Evolutionary conservation across 75 land plant genomes (phyloP).

Genomic region (Selaginella tamariscina): DNA sequence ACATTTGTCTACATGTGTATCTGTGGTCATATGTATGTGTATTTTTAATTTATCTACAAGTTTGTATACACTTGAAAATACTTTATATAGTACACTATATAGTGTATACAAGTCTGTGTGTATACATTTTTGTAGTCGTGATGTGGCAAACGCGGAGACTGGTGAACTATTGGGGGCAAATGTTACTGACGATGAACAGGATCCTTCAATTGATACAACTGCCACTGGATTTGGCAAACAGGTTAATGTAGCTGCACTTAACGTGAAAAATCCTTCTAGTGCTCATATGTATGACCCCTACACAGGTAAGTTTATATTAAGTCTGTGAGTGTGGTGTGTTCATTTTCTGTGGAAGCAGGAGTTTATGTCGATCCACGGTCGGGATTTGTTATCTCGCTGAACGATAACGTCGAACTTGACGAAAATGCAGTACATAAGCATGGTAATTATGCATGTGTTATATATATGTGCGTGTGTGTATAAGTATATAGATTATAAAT

Average conservation of each 20-base stretch:
- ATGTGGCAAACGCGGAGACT: too few relatives aligned
- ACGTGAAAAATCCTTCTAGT: too few relatives aligned
- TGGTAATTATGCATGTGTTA: slow-evolving; percentile 2
- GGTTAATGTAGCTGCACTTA: too few relatives aligned
- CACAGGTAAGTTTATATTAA: not conserved
- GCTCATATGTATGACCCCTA: not conserved
- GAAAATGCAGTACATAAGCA: not conserved
- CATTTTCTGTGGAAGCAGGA: not conserved
- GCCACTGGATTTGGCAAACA: too few relatives aligned
- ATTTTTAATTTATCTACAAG: not conserved
- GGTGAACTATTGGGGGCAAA: too few relatives aligned
- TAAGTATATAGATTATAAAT: too few relatives aligned
- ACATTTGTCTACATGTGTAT: not conserved
- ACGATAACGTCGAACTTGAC: not conserved
- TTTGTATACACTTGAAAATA: not conserved
- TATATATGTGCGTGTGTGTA: too few relatives aligned
- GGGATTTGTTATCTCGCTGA: not conserved
- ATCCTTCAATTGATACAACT: too few relatives aligned
- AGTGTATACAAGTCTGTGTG: too few relatives aligned
- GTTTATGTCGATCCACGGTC: not conserved
- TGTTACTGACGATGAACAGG: too few relatives aligned
- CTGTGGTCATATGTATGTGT: not conserved
- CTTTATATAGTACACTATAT: not conserved
- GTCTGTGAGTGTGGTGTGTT: not conserved
- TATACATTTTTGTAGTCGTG: too few relatives aligned